Conservation (phyloP, 805 yeast species). For the Kazachstania psychrophila region DNA sequence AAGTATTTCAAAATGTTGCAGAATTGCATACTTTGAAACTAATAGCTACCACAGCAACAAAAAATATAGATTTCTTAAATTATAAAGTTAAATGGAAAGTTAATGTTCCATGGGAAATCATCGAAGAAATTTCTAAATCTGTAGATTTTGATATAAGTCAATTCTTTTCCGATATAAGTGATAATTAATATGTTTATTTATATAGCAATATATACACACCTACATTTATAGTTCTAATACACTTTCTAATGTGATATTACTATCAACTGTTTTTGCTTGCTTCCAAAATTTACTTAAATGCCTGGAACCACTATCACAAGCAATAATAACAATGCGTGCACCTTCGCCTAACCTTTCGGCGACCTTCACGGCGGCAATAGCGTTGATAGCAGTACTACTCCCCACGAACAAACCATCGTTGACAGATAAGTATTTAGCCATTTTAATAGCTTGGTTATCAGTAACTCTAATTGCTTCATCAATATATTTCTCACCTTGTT, state of each 20-base stretch:
- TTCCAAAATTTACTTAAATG: slow-evolving; percentile 93
- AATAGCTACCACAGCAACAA: slow-evolving; percentile 31
- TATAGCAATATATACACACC: not conserved
- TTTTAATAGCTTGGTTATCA: slow-evolving; percentile 71
- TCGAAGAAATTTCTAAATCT: slow-evolving; percentile 51
- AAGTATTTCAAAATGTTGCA: slow-evolving; percentile 48
- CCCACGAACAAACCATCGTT: slow-evolving; percentile 90
- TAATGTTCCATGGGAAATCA: slow-evolving; percentile 59
- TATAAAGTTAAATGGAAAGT: slow-evolving; percentile 72
- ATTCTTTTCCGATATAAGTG: slow-evolving; percentile 35
- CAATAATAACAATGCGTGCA: slow-evolving; percentile 65
- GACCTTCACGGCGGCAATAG: slow-evolving; percentile 72
- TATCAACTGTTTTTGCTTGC: slow-evolving; percentile 37
- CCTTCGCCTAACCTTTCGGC: slow-evolving; percentile 47
- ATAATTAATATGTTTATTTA: slow-evolving; percentile 3
- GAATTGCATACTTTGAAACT: slow-evolving; percentile 49
- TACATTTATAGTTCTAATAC: slow-evolving; percentile 14
- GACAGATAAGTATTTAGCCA: slow-evolving; percentile 77
- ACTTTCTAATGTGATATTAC: slow-evolving; percentile 30
- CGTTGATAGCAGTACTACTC: slow-evolving; percentile 85
- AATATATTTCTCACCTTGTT: slow-evolving; percentile 55
- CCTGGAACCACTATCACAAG: slow-evolving; percentile 88
- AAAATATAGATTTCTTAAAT: slow-evolving; percentile 46
- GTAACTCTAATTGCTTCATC: slow-evolving; percentile 74
- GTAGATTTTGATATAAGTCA: slow-evolving; percentile 57